Base-by-base conservation (phyloP, 208 protist genomes). In the Phytomonas serpens region DNA sequence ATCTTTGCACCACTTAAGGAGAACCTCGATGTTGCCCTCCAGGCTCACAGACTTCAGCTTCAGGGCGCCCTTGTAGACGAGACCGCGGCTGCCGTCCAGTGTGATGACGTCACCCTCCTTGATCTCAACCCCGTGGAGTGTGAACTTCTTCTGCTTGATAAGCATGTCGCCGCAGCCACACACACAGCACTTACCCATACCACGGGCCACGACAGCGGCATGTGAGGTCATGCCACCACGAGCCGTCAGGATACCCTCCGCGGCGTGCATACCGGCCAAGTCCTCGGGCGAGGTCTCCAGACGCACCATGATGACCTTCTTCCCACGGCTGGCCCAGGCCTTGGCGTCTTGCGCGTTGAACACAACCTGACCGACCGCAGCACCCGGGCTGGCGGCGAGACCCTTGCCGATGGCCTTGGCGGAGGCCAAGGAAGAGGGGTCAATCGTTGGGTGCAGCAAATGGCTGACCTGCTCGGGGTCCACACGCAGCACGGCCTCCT, bases 121-220 rank as follows among this genome's bases (percentile, higher is more conserved):
- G 74, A 96, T 72, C 11, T 47, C 68, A 40, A 81, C 51, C 23
- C 86, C 94, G 66, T 84, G 66, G 33, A 96, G 75, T 13, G 74
- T 89, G 69, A 88, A 84, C 57, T 68, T 38, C 74, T 96, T 95
- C 64, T 73, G 76, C 29, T 75, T 71, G 68, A 97, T 72, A 27
- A 79, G 42, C 52, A 98, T 74, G 47, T 92, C 91, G 33, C 81
- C 80, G 75, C 86, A 93, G 65, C 93, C 94, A 64, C 78, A 86
- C n/a, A 98, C 92, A 74, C 96, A 98, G 79, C 85, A 94, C 83
- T 98, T 98, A 73, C 95, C 95, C 94, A 98, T 98, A 31, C 95
- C 94, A 64, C 97, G 89, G 29, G 95, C 95, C 33, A 98, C 97
- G 57, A 98, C 96, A 34, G 97, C 96, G 32, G 97, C 97, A 80